Conservation (phyloP, 2,329 filamentous ascomycete genomes). For the Claviceps fusiformis region DNA sequence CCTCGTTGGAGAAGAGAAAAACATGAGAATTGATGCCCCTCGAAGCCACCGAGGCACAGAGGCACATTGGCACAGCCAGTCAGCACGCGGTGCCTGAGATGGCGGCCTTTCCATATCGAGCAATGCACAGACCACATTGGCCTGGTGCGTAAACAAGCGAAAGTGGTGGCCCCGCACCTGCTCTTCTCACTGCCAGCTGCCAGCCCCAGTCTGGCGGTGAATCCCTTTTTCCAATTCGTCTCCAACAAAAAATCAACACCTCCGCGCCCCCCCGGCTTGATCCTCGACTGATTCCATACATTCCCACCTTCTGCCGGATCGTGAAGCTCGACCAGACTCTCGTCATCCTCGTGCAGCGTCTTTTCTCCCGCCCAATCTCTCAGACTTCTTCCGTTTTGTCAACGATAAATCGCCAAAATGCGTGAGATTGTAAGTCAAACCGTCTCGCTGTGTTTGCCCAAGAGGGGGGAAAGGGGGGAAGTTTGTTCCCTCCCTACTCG, state of each 20-base stretch:
- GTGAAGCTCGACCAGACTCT: constrained; percentile 22
- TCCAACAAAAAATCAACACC: constrained; percentile 15
- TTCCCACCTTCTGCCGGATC: constrained; percentile 14
- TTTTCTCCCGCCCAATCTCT: constrained; percentile 5
- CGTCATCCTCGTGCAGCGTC: constrained; percentile 13
- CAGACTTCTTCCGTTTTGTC: constrained; percentile 9
- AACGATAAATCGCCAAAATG: constrained; percentile 34
- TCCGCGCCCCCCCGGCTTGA: constrained; percentile 7
- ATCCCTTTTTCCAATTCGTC: constrained; percentile 10
- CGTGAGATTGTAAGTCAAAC: constrained; percentile 53
- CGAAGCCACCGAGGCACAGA: not conserved
- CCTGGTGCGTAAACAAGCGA: constrained; percentile 21
- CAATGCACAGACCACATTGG: constrained; percentile 14
- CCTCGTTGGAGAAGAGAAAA: too few relatives aligned
- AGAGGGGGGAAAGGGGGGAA: not conserved
- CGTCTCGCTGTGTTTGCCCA: constrained; percentile 5
- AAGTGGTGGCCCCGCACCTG: constrained; percentile 15
- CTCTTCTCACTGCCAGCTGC: constrained; percentile 1
- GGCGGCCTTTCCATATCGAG: constrained; percentile 16
- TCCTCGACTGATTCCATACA: constrained; percentile 12
- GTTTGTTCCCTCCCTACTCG: constrained; percentile 9
- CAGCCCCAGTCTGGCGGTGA: constrained; percentile 13
- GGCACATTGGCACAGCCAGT: not conserved
- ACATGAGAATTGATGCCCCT: not conserved
- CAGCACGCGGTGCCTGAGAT: not conserved